Conservation (phyloP, 371 early-diverging fungal genomes). For the Apophysomyces ossiformis region DNA sequence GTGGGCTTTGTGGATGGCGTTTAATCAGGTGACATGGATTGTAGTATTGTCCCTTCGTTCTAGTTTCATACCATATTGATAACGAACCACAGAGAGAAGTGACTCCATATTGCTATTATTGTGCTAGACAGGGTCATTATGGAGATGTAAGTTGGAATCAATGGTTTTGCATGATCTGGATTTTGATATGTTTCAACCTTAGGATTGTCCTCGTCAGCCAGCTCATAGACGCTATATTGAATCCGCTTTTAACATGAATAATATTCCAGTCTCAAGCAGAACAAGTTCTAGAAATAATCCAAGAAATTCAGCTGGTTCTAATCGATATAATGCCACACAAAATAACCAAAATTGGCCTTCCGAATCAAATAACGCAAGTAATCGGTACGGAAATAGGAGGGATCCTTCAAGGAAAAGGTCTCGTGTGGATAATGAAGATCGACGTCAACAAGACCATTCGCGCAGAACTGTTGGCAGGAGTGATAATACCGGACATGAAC, state of each 20-base stretch:
- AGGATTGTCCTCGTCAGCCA: constrained; percentile 5
- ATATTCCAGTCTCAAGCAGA: not conserved
- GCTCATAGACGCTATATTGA: not conserved
- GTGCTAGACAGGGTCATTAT: not conserved
- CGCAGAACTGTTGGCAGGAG: not conserved
- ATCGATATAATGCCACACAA: not conserved
- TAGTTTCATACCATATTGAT: not conserved
- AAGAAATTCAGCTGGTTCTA: not conserved
- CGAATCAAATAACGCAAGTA: not conserved
- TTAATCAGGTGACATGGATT: not conserved
- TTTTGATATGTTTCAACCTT: not conserved
- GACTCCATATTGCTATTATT: not conserved
- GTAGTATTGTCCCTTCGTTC: constrained; percentile 1
- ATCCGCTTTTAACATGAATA: not conserved
- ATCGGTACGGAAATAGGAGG: not conserved
- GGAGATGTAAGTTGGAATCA: not conserved
- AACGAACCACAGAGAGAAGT: not conserved
- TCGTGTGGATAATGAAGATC: not conserved
- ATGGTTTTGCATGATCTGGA: not conserved
- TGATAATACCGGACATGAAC: not conserved
- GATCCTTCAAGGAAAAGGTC: not conserved
- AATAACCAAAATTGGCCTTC: not conserved
- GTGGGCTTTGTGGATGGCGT: not conserved
- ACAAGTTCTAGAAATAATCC: not conserved
- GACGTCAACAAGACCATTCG: not conserved